phyloP scores from a whole-genome alignment of 495 filamentous ascomycete species.

The Neurospora intermedia region DNA sequence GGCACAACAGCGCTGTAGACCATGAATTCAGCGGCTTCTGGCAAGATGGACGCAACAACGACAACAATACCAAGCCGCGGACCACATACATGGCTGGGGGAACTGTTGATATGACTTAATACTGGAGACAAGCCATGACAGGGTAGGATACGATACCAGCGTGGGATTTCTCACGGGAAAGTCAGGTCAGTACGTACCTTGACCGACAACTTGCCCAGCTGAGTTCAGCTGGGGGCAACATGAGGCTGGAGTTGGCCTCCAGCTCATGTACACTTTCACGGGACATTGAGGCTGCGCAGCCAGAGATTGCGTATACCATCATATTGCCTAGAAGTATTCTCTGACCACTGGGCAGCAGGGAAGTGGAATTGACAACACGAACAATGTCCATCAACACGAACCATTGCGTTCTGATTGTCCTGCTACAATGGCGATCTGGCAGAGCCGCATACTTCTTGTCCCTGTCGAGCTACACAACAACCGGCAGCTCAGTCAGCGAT shows the following conservation, averaged over 20 bases:
- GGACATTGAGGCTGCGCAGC: neutral
- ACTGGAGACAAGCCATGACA: neutral
- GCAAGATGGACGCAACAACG: neutral
- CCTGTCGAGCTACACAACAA: neutral
- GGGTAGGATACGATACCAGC: neutral
- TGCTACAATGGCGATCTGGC: neutral
- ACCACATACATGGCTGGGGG: neutral
- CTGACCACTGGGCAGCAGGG: neutral
- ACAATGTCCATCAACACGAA: neutral
- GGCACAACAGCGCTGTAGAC: neutral
- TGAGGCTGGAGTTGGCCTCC: neutral
- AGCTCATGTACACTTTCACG: neutral
- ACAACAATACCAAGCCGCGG: neutral
- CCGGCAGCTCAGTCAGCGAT: neutral
- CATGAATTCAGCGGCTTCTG: neutral
- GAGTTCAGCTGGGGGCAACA: neutral
- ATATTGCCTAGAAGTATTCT: neutral
- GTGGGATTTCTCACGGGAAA: neutral
- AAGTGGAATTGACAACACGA: neutral
- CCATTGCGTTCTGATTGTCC: neutral
- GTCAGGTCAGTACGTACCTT: neutral
- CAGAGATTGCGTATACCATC: neutral
- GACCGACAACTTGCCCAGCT: neutral
- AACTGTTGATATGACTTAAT: neutral
- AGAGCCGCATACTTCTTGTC: neutral